Conservation (phyloP, 2,329 filamentous ascomycete species). For the Zasmidium citrigriseum region DNA sequence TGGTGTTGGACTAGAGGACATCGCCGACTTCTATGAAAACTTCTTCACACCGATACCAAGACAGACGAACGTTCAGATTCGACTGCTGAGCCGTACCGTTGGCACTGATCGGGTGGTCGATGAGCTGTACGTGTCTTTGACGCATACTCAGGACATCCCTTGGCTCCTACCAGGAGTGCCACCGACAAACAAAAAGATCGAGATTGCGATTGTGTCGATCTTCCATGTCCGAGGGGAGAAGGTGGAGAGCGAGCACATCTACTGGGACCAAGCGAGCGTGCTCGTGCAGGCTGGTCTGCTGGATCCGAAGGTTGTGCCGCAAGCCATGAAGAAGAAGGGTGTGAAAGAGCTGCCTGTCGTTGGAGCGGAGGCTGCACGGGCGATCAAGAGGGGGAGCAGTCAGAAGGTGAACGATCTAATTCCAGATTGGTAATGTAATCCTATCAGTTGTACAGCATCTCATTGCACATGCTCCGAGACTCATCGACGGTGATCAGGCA, state of each 20-base stretch:
- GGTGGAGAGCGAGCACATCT: slow-evolving; percentile 59
- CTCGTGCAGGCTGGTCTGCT: slow-evolving; percentile 60
- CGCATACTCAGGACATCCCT: slow-evolving; percentile 56
- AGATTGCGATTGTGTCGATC: slow-evolving; percentile 57
- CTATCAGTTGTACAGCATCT: background rate
- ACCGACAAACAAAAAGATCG: slow-evolving; percentile 58
- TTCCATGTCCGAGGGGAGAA: slow-evolving; percentile 56
- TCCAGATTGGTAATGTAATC: slow-evolving; percentile 46
- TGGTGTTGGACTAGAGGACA: slow-evolving; percentile 44
- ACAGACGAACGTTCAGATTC: slow-evolving; percentile 47
- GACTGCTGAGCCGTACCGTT: slow-evolving; percentile 59
- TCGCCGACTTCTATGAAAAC: slow-evolving; percentile 56
- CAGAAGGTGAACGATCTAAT: slow-evolving; percentile 50
- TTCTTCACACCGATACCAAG: slow-evolving; percentile 57
- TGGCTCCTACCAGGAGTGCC: slow-evolving; percentile 63
- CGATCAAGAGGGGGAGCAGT: slow-evolving; percentile 47
- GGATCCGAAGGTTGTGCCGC: slow-evolving; percentile 56
- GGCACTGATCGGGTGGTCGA: slow-evolving; percentile 63
- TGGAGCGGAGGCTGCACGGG: slow-evolving; percentile 49
- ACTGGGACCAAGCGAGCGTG: slow-evolving; percentile 65
- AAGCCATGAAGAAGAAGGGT: slow-evolving; percentile 45
- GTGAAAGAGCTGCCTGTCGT: slow-evolving; percentile 50
- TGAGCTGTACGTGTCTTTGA: slow-evolving; percentile 59
- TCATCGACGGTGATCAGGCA: background rate
- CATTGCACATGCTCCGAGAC: background rate